Base-by-base conservation (phyloP, 352 stramenopile species). In the Phytophthora tentaculata region DNA sequence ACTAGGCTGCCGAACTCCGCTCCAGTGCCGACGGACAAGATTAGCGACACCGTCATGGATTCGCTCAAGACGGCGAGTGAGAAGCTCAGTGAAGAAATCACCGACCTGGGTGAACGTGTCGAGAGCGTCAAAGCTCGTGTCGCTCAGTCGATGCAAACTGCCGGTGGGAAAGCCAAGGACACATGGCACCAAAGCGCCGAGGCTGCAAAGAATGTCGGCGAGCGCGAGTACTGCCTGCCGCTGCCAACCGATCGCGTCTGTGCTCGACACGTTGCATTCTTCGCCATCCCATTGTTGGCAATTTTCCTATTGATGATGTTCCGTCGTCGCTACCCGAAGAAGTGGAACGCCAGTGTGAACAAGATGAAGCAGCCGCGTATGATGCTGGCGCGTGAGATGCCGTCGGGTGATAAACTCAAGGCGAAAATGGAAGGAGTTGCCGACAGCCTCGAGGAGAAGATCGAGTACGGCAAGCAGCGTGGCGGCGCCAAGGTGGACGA, bases 261-360 rank as follows among this genome's bases (percentile, higher is more conserved):
- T 32, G 70, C 70, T 23, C 65, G 69, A 32, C 79, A 91, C 50
- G 55, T 88, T 26, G 28, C 80, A 20, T 79, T 77, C 51, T n/a
- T 83, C 2, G 52, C 41, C 20, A 32, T 90, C 49, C 83, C 82
- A 3, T 50, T 91, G 17, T 35, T 90, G 17, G 19, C 74, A 0
- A 6, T 82, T 10, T 23, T 89, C 1, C 22, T 81, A 22, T 22
- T 80, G 23, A 65, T 74, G 29, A 57, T 88, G 54, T 45, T 88
- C 23, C 85, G 83, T 47, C 83, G 83, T 23, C 83, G 76, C 23
- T 88, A 91, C 66, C 83, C 85, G 28, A 86, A 91, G 52, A 81
- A 84, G 52, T 93, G 83, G 83, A 80, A 81, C 2, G 77, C 77
- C 0, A 65, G 75, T 39, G 77, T 90, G 67, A 74, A 85, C 54